These are phyloP conservation scores for Clonostachys sp. DNA, from an alignment of 2,329 filamentous ascomycete species.

Conservation along the genomic window DNA sequence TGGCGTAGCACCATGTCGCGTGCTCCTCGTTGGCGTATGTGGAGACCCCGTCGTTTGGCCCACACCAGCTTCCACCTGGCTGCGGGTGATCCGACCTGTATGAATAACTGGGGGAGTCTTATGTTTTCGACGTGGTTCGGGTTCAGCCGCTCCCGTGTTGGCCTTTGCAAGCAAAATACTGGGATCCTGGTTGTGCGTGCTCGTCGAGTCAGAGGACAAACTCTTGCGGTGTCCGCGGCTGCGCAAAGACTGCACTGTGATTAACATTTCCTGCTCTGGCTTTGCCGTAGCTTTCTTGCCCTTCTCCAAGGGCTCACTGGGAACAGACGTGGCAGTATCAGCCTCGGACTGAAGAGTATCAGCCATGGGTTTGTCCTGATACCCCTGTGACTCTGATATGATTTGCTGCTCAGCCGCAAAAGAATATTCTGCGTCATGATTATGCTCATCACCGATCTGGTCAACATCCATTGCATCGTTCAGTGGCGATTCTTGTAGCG, in stretches of 20 bases:
- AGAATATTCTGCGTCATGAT: constrained; percentile 5
- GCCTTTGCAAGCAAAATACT: constrained; percentile 18
- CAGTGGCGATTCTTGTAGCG: not conserved
- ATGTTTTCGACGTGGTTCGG: constrained; percentile 1
- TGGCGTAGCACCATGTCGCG: not conserved
- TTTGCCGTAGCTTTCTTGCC: constrained; percentile 2
- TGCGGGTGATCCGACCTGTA: constrained; percentile 16
- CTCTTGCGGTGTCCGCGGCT: constrained; percentile 14
- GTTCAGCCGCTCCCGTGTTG: constrained; percentile 5
- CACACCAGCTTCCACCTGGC: constrained; percentile 14
- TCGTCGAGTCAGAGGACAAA: constrained; percentile 8
- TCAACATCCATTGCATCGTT: not conserved
- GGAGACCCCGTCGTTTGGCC: constrained; percentile 11
- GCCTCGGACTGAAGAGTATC: no score
- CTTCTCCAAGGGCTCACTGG: no score
- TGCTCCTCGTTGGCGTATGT: not conserved
- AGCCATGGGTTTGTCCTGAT: not conserved
- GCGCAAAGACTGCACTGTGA: constrained; percentile 20
- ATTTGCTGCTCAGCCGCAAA: constrained; percentile 13
- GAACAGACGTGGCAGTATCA: no score
- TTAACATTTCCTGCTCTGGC: constrained; percentile 13
- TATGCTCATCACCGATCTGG: constrained; percentile 1
- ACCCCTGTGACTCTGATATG: constrained; percentile 7
- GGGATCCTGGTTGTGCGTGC: constrained; percentile 13
- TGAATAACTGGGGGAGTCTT: constrained; percentile 8